These are phyloP conservation scores for Mycocentrospora acerina DNA, from an alignment of 2,329 filamentous ascomycete genomes.

Conservation along the genomic window DNA sequence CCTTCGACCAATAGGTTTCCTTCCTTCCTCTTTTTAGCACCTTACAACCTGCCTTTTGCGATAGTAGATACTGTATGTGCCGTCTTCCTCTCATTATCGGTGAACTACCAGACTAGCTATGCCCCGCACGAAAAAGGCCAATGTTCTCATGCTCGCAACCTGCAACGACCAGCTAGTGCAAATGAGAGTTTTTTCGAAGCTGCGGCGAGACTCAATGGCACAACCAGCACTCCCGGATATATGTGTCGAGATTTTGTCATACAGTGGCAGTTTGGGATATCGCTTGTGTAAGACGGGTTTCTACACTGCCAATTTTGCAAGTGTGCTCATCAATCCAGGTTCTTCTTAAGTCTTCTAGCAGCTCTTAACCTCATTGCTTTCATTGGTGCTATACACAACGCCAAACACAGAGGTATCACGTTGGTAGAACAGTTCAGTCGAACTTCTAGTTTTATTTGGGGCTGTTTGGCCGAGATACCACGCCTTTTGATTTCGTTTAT, in stretches of 20 bases:
- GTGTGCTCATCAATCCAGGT: too few species aligned
- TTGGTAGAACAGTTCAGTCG: too few species aligned
- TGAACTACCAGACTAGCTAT: slow-evolving; percentile 10
- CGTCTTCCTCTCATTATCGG: slow-evolving; percentile 5
- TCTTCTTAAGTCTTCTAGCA: too few species aligned
- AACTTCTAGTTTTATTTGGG: too few species aligned
- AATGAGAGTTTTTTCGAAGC: slow-evolving; percentile 34
- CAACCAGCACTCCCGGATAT: slow-evolving; percentile 9
- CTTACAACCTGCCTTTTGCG: slow-evolving; percentile 10
- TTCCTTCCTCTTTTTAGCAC: slow-evolving; percentile 5
- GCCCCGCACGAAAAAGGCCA: slow-evolving; percentile 3
- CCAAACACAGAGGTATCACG: too few species aligned
- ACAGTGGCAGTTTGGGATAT: slow-evolving; percentile 25
- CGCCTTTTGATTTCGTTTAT: too few species aligned
- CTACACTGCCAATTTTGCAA: too few species aligned
- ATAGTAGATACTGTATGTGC: slow-evolving; percentile 8
- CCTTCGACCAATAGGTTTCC: slow-evolving; percentile 5
- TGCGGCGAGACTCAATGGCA: slow-evolving; percentile 23
- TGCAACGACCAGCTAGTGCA: slow-evolving; percentile 10
- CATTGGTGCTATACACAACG: too few species aligned
- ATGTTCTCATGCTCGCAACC: slow-evolving; percentile 4
- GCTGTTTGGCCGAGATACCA: too few species aligned
- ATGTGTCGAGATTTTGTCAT: slow-evolving; percentile 27
- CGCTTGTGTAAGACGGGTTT: slow-evolving; percentile 13
- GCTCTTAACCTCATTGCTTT: too few species aligned